These are phyloP conservation scores for Aspergillus novofumigatus DNA, from an alignment of 2,329 filamentous ascomycete species.

Conservation along the genomic window DNA sequence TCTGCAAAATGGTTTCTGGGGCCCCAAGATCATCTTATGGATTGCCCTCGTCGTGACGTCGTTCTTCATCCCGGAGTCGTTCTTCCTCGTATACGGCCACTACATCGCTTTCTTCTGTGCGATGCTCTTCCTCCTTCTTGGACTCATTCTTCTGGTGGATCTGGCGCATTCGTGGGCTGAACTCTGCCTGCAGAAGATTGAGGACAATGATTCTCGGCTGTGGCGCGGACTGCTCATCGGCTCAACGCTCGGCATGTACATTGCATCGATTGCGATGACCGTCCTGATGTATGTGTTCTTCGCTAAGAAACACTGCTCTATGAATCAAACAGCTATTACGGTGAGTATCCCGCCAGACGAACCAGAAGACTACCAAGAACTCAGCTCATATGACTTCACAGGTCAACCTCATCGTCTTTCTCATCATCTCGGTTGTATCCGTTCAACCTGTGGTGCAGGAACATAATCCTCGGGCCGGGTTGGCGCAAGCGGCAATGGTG, in stretches of 20 bases:
- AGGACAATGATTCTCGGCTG: slow-evolving; percentile 74
- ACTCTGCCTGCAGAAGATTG: slow-evolving; percentile 89
- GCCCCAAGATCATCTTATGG: slow-evolving; percentile 91
- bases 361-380: background rate
- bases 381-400: slow-evolving; percentile 18
- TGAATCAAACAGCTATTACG: slow-evolving; percentile 96
- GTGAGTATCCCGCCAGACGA: slow-evolving; percentile 36
- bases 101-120: slow-evolving; percentile 85
- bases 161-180: slow-evolving; percentile 97
- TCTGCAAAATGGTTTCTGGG: slow-evolving; percentile 98
- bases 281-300: slow-evolving; percentile 98
- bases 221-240: slow-evolving; percentile 89
- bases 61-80: slow-evolving; percentile 90
- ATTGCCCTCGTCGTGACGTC: slow-evolving; percentile 79
- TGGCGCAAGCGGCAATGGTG: slow-evolving; percentile 97
- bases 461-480: slow-evolving; percentile 84
- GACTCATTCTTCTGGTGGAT: slow-evolving; percentile 87
- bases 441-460: slow-evolving; percentile 89
- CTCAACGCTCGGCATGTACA: slow-evolving; percentile 89
- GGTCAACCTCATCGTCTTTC: slow-evolving; percentile 80
- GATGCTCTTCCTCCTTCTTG: slow-evolving; percentile 89
- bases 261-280: slow-evolving; percentile 87
- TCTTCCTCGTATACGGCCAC: slow-evolving; percentile 95
- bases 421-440: slow-evolving; percentile 76
- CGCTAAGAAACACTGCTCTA: slow-evolving; percentile 71